phyloP scores from a whole-genome alignment of 1,284 basidiomycete species.

The Gomphus sp. region DNA sequence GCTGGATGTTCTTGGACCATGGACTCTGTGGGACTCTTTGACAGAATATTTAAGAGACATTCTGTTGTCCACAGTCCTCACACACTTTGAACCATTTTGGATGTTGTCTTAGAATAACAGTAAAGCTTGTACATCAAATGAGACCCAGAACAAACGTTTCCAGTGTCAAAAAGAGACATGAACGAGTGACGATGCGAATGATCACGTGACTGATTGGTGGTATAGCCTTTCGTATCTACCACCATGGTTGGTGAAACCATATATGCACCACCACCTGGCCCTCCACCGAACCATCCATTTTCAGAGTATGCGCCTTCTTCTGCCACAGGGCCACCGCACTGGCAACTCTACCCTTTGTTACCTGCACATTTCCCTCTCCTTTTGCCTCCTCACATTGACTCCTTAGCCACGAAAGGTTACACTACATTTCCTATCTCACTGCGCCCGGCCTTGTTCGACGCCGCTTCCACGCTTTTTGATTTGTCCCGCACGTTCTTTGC shows the following conservation, averaged over 20 bases:
- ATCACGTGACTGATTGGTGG: too few relatives aligned
- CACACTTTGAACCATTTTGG: too few relatives aligned
- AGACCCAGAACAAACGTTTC: too few relatives aligned
- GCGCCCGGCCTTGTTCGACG: constrained; percentile 5
- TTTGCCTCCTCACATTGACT: constrained; percentile 6
- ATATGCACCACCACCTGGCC: constrained; percentile 13
- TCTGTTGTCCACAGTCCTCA: too few relatives aligned
- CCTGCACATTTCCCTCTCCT: constrained; percentile 1
- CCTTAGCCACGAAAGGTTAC: constrained; percentile 5
- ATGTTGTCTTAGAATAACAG: too few relatives aligned
- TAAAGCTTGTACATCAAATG: too few relatives aligned
- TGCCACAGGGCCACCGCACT: background rate
- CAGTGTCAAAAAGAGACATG: too few relatives aligned
- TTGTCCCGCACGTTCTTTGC: constrained; percentile 20
- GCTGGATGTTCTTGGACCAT: too few relatives aligned
- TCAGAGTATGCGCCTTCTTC: background rate
- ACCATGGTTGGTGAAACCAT: background rate
- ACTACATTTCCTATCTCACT: constrained; percentile 3
- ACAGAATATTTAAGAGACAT: too few relatives aligned
- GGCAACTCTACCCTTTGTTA: background rate
- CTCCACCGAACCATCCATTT: constrained; percentile 3
- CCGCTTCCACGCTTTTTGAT: constrained; percentile 15
- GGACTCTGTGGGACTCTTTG: too few relatives aligned
- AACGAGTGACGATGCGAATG: too few relatives aligned
- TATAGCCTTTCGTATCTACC: too few relatives aligned